phyloP scores from a whole-genome alignment of 495 filamentous ascomycete genomes.

The Neurospora sp. region DNA sequence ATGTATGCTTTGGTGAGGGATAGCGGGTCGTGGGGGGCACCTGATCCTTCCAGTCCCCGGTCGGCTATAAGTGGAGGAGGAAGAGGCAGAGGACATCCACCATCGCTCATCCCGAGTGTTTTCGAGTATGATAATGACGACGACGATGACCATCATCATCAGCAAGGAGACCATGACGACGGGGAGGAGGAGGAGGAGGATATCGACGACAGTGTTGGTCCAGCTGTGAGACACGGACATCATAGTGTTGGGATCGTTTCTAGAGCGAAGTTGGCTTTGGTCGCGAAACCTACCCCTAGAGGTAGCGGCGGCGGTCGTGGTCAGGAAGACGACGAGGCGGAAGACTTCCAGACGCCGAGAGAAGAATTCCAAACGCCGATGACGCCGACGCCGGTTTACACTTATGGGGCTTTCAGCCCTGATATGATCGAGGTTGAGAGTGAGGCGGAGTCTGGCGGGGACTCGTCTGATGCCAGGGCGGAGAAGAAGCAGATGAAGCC shows the following conservation, averaged over 20 bases:
- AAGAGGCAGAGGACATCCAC: not conserved
- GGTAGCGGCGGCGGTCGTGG: not conserved
- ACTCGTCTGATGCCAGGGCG: constrained; percentile 7
- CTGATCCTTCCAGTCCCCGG: constrained; percentile 2
- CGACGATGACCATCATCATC: constrained; percentile 7
- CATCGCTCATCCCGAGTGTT: not conserved
- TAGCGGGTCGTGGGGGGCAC: constrained; percentile 15
- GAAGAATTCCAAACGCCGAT: constrained; percentile 18
- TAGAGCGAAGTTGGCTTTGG: not conserved
- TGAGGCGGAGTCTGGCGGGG: constrained; percentile 9
- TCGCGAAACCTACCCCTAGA: not conserved
- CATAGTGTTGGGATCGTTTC: constrained; percentile 3
- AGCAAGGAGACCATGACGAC: constrained; percentile 17
- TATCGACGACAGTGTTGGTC: constrained; percentile 13
- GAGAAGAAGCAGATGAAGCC: constrained; percentile 22
- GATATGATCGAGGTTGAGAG: constrained; percentile 13
- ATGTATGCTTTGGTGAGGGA: constrained; percentile 27
- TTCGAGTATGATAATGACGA: constrained; percentile 2
- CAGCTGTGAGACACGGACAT: constrained; percentile 8
- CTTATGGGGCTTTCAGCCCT: constrained; percentile 36
- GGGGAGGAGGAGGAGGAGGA: constrained; percentile 5
- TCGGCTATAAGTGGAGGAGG: not conserved
- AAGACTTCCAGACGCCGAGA: constrained; percentile 36
- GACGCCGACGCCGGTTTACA: constrained; percentile 10
- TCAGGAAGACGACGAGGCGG: constrained; percentile 19